Percentiles rank a stretch among this genome's conserved stretches.
phyloP scores from a whole-genome alignment of 495 filamentous ascomycete species.

The Penicillium atrosanguineum region DNA sequence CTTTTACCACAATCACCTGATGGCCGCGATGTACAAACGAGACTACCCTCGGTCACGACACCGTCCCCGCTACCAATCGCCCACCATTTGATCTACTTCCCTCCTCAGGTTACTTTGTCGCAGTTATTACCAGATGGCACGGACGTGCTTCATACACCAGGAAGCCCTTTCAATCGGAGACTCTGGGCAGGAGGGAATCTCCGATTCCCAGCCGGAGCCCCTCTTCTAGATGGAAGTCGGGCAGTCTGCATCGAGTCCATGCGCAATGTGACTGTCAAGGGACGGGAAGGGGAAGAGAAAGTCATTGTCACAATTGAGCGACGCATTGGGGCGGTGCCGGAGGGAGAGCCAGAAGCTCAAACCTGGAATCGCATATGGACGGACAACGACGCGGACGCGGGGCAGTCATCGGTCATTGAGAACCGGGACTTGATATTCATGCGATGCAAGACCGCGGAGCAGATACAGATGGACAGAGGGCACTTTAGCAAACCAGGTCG shows the following conservation, averaged over 20 bases:
- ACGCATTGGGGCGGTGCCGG: constrained; percentile 37
- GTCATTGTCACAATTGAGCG: constrained; percentile 59
- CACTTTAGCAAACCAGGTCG: constrained; percentile 27
- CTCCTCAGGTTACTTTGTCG: constrained; percentile 54
- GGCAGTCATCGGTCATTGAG: constrained; percentile 47
- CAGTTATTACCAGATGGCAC: constrained; percentile 70
- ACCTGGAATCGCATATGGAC: constrained; percentile 45
- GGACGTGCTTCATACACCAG: constrained; percentile 66
- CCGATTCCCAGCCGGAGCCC: constrained; percentile 26
- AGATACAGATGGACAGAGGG: constrained; percentile 28
- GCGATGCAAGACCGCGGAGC: constrained; percentile 40
- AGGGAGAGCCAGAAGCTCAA: constrained; percentile 32
- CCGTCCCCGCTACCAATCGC: constrained; percentile 44
- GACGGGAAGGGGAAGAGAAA: constrained; percentile 54
- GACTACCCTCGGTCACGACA: constrained; percentile 34
- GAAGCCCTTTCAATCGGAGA: constrained; percentile 61
- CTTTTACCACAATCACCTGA: constrained; percentile 41
- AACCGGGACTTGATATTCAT: constrained; percentile 61
- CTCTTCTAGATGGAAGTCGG: constrained; percentile 46
- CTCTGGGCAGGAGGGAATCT: constrained; percentile 74
- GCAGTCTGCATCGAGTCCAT: constrained; percentile 66
- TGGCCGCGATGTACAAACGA: constrained; percentile 2
- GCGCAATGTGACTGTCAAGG: constrained; percentile 56
- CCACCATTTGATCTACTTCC: constrained; percentile 71
- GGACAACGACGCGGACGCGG: constrained; percentile 34